Percentiles rank a stretch among this genome's conserved stretches.
phyloP scores from a whole-genome alignment of 2,329 filamentous ascomycete species.

The Rhynchosporium secalis region DNA sequence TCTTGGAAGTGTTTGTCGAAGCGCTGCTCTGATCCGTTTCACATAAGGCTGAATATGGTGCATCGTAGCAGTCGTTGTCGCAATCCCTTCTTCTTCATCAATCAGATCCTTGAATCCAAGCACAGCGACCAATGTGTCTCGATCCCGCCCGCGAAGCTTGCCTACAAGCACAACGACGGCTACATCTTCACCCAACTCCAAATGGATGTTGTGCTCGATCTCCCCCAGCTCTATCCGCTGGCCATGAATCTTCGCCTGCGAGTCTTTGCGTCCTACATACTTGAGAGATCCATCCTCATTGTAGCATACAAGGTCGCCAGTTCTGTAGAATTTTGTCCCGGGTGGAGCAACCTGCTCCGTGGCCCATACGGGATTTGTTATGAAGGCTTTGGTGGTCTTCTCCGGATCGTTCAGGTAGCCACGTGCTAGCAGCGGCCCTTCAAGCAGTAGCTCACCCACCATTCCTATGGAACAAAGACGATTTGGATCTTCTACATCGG shows the following conservation, averaged over 20 bases:
- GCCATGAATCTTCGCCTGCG: background rate
- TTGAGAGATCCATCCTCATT: background rate
- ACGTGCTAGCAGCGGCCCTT: slow-evolving; percentile 28
- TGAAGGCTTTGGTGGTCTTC: slow-evolving; percentile 59
- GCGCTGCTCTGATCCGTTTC: too few species aligned
- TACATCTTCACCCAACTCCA: too few species aligned
- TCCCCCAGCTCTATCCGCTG: slow-evolving; percentile 1
- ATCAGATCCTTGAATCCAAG: too few species aligned
- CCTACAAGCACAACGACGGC: too few species aligned
- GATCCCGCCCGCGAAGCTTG: too few species aligned
- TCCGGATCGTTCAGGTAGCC: slow-evolving; percentile 59
- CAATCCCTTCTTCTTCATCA: too few species aligned
- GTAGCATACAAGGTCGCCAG: slow-evolving; percentile 3
- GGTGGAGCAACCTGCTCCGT: too few species aligned
- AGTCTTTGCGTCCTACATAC: background rate
- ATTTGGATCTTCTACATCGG: too few species aligned
- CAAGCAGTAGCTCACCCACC: background rate
- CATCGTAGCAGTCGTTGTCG: too few species aligned
- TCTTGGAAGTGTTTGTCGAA: too few species aligned
- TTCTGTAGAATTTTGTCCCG: background rate
- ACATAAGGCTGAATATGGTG: too few species aligned
- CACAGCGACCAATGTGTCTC: too few species aligned
- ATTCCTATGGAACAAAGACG: slow-evolving; percentile 22
- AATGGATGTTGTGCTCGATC: background rate
- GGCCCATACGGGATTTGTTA: slow-evolving; percentile 45